These are phyloP conservation scores for Trichosporon inkin DNA, from an alignment of 1,284 basidiomycete genomes.

Conservation along the genomic window DNA sequence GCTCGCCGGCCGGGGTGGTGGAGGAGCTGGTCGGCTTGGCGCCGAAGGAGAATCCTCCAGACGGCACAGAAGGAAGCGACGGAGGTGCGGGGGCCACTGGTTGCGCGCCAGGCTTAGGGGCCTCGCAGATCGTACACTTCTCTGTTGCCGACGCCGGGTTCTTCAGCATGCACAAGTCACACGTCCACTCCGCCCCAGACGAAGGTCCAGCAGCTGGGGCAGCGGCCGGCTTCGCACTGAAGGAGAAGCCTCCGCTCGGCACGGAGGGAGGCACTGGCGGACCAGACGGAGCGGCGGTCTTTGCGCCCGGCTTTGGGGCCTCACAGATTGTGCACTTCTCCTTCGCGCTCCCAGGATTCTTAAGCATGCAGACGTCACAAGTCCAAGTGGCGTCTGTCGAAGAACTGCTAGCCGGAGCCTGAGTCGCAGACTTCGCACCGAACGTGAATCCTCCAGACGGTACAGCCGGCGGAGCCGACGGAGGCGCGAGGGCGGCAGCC, in stretches of 20 bases:
- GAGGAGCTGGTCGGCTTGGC: neutral
- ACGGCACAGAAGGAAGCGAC: neutral
- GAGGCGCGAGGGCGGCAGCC: neutral
- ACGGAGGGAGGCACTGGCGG: slow-evolving; percentile 8
- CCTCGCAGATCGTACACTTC: slow-evolving; percentile 58
- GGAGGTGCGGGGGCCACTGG: slow-evolving; percentile 8
- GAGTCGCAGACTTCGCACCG: neutral
- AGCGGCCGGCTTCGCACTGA: slow-evolving; percentile 9
- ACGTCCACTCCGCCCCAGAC: slow-evolving; percentile 50
- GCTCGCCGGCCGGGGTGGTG: slow-evolving; percentile 20
- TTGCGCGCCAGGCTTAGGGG: slow-evolving; percentile 38
- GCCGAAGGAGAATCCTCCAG: slow-evolving; percentile 10
- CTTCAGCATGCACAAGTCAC: slow-evolving; percentile 53
- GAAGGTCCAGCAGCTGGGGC: neutral
- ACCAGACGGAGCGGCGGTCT: neutral
- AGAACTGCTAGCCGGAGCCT: neutral
- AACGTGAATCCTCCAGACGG: neutral
- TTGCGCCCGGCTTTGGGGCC: slow-evolving; percentile 38
- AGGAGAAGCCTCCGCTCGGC: slow-evolving; percentile 3
- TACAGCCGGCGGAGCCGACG: neutral
- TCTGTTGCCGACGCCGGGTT: slow-evolving; percentile 52
- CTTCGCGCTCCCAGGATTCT: slow-evolving; percentile 51
- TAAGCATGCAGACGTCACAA: slow-evolving; percentile 53
- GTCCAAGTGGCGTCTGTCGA: slow-evolving; percentile 45
- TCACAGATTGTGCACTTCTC: slow-evolving; percentile 57